Percentiles rank a stretch among this genome's conserved stretches.
These are phyloP conservation scores for Neospora caninum DNA, from an alignment of 169 alveolate species.

Conservation along the genomic window DNA sequence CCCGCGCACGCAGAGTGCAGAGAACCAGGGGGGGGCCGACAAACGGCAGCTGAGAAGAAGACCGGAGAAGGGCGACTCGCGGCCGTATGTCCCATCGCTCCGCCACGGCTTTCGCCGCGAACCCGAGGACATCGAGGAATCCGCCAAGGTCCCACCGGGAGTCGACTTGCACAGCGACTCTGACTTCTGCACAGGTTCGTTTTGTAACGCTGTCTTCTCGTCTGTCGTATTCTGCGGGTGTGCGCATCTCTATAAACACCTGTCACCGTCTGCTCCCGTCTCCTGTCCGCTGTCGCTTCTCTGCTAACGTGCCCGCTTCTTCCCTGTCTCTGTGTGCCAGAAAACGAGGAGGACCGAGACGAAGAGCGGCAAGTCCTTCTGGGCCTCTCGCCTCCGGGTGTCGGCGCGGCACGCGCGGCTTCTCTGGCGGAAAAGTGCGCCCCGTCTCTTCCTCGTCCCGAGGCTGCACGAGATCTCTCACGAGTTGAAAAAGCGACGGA, in stretches of 20 bases:
- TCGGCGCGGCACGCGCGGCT: no score
- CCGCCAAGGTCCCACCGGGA: background rate
- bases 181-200: background rate
- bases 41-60: slow-evolving; percentile 6
- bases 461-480: background rate
- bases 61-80: background rate
- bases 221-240: background rate
- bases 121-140: background rate
- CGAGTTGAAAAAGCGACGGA: no score
- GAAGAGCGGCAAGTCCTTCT: slow-evolving; percentile 23
- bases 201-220: background rate
- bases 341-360: slow-evolving; percentile 37
- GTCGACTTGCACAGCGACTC: slow-evolving; percentile 21
- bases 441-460: background rate
- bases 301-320: background rate
- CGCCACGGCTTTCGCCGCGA: background rate
- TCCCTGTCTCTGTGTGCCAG: background rate
- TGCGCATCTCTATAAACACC: background rate
- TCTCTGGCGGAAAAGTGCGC: background rate
- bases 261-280: background rate
- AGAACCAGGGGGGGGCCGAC: background rate
- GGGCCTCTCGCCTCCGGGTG: background rate
- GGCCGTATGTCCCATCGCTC: background rate
- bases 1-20: background rate
- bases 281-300: background rate